Evolutionary conservation across 345 rosid species (phyloP).

Genomic region (Corchorus olitorius): DNA sequence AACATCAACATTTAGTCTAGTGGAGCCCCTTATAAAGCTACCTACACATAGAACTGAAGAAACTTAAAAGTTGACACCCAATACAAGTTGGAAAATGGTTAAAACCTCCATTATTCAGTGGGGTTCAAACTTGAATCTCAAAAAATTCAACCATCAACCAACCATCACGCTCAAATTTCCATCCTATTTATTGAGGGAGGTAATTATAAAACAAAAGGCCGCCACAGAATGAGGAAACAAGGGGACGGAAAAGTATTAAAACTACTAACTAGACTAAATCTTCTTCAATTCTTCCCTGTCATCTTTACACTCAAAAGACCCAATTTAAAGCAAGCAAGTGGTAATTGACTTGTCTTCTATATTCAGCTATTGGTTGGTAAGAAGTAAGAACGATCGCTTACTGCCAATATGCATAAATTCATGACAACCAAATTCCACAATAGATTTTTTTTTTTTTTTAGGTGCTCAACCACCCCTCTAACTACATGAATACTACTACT

Average conservation of each 20-base stretch:
- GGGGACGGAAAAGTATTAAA: too few species aligned
- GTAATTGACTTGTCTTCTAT: not conserved
- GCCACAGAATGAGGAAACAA: too few species aligned
- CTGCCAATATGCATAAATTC: not conserved
- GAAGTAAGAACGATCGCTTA: not conserved
- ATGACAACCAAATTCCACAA: slow-evolving; percentile 1
- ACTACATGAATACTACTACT: not conserved
- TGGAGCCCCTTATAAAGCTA: not conserved
- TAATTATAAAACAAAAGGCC: too few species aligned
- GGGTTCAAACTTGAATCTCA: too few species aligned
- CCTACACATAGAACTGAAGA: not conserved
- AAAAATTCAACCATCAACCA: too few species aligned
- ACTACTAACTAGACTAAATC: too few species aligned
- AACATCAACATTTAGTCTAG: not conserved
- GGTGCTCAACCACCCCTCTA: slow-evolving; percentile 9
- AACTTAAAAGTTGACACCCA: not conserved
- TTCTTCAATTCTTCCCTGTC: too few species aligned
- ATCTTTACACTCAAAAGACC: not conserved
- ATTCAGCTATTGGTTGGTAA: slow-evolving; percentile 3
- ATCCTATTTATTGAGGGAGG: too few species aligned
- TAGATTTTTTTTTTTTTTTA: not conserved
- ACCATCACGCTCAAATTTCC: too few species aligned
- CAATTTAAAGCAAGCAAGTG: not conserved
- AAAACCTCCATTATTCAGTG: too few species aligned
- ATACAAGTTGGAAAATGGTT: not conserved